Conservation (phyloP, 208 protist genomes). For the Acanthamoeba divionensis region DNA sequence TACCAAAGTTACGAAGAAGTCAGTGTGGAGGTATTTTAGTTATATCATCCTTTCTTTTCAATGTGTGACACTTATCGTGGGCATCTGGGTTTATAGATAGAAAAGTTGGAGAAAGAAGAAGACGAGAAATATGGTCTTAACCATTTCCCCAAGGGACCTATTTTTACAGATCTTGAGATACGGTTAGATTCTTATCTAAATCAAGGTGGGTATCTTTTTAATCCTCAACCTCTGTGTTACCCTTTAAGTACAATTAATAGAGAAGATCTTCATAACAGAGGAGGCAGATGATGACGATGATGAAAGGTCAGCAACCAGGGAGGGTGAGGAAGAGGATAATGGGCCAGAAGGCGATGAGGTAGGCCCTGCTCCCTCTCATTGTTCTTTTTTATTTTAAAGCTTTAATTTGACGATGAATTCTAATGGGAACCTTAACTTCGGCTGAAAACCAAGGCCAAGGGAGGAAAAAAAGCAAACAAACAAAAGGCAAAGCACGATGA, state of each 20-base stretch:
- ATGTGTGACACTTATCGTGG: too few species aligned
- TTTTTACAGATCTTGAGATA: slow-evolving; percentile 7
- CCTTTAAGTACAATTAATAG: too few species aligned
- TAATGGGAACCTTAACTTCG: too few species aligned
- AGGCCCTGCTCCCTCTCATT: too few species aligned
- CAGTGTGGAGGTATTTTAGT: background rate
- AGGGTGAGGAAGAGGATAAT: background rate
- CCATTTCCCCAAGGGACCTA: slow-evolving; percentile 17
- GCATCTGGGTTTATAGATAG: background rate
- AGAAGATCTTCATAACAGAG: too few species aligned
- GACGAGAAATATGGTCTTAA: background rate
- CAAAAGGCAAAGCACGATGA: slow-evolving; percentile 44
- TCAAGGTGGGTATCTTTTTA: background rate
- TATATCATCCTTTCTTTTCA: background rate
- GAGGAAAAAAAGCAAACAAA: slow-evolving; percentile 42
- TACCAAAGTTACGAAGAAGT: slow-evolving; percentile 34
- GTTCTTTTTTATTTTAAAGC: too few species aligned
- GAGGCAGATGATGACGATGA: background rate
- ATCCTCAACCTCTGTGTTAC: too few species aligned
- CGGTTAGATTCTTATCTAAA: slow-evolving; percentile 32
- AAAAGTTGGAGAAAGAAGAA: slow-evolving; percentile 27
- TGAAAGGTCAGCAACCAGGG: background rate
- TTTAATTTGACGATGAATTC: background rate
- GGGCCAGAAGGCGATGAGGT: slow-evolving; percentile 5
- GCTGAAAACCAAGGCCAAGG: background rate